Percentiles rank a stretch among this genome's conserved stretches.
Conservation (phyloP, 306 rosid species). For the Clitoria ternatea region DNA sequence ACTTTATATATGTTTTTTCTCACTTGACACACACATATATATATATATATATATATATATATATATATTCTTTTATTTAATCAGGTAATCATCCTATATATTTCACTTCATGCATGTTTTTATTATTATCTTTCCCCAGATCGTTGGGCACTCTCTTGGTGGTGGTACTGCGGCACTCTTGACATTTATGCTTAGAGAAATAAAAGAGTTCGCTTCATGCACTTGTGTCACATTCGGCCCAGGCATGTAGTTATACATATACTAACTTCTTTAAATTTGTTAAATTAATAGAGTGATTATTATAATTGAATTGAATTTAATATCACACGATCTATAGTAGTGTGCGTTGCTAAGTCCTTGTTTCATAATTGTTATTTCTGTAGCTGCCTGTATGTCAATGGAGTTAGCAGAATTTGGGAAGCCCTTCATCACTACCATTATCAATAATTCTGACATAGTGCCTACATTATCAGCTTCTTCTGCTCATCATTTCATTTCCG, state of each 20-base stretch:
- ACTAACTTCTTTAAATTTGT: not conserved
- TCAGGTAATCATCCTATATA: not conserved
- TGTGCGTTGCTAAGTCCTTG: not conserved
- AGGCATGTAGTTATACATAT: constrained; percentile 47
- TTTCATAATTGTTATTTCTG: not conserved
- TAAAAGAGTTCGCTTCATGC: constrained; percentile 46
- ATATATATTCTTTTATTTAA: constrained; percentile 11
- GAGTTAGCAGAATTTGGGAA: not conserved
- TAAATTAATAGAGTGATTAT: too few species aligned
- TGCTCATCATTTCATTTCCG: not conserved
- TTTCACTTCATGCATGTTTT: too few species aligned
- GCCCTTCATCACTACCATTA: not conserved
- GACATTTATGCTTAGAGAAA: constrained; percentile 84
- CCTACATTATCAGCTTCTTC: not conserved
- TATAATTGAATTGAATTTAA: too few species aligned
- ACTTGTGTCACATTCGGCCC: constrained; percentile 91
- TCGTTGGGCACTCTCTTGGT: constrained; percentile 93
- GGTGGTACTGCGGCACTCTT: constrained; percentile 97
- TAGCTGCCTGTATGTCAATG: not conserved
- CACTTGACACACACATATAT: too few species aligned
- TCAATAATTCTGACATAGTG: not conserved
- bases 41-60: too few species aligned
- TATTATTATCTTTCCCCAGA: constrained; percentile 33
- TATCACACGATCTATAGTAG: too few species aligned
- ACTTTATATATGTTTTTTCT: too few species aligned